Conservation (phyloP, 2,329 filamentous ascomycete species). For the Mollisia scopiformis region DNA sequence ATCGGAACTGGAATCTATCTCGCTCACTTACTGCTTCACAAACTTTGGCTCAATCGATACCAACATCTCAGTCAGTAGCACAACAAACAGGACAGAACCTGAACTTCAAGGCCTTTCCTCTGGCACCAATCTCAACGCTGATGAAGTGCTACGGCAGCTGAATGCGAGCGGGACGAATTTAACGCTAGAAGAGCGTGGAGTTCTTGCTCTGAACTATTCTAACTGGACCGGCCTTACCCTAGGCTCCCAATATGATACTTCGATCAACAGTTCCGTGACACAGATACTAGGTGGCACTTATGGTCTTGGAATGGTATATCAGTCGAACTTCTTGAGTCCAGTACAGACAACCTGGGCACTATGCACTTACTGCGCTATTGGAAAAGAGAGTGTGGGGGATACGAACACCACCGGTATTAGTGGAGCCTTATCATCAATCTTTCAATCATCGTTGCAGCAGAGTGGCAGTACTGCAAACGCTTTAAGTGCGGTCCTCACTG, state of each 20-base stretch:
- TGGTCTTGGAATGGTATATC: conserved; percentile 1
- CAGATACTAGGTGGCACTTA: neutral
- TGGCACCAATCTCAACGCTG: neutral
- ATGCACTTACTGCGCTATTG: conserved; percentile 1
- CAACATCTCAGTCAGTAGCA: neutral
- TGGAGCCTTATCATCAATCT: conserved; percentile 3
- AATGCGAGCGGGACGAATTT: neutral
- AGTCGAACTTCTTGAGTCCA: neutral
- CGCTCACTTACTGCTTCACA: conserved; percentile 6
- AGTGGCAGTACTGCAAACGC: conserved; percentile 1
- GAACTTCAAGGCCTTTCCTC: neutral
- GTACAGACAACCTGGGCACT: neutral
- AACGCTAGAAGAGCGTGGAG: neutral
- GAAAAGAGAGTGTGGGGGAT: neutral
- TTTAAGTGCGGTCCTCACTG: neutral
- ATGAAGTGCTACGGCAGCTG: neutral
- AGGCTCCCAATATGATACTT: neutral
- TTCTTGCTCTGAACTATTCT: neutral
- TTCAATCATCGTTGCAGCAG: conserved; percentile 1
- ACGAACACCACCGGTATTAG: neutral
- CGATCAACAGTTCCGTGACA: neutral
- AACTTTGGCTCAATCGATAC: conserved; percentile 1
- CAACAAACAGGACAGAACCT: conserved; percentile 3
- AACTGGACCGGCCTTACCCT: neutral
- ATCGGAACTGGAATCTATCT: neutral